Evolutionary conservation across 345 rosid species (phyloP), one percentile per base, ranked within the genome.

Genomic region (Hibiscus tridactylites): DNA sequence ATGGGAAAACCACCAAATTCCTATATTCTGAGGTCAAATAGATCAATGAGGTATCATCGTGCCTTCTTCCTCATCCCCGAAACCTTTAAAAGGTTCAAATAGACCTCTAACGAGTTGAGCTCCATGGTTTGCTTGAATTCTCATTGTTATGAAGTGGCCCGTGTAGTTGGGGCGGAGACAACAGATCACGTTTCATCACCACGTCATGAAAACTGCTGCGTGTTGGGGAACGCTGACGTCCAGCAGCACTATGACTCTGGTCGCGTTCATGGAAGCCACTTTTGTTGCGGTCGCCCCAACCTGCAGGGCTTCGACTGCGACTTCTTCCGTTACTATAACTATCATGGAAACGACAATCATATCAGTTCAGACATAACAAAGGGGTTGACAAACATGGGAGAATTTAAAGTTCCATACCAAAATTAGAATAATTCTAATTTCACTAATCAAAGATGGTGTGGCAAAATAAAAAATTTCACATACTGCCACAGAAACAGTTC

Each of bases 251-350:
- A 52, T 6, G 24, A 52, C 21, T 56, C 28, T 29, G 11, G 29
- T 24, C 19, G 26, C 60, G 29, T 3, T 56, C 60, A 19, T 9
- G 28, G 5, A 56, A 21, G 9, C 60, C 60, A 56, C 28, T 56
- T 56, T 19, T 56, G 5, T 28, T 19, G 52, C 72, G 59, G 17
- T 58, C 76, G 3, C 56, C 57, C 60, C 47, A 63, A 47, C 70
- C 70, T 9, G 75, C 46, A 16, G 74, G 74, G 31, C 68, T 71
- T 11, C 73, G 61, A 62, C 76, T 66, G 13, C 68, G 52, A 64
- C 52, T 39, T 11, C 68, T 19, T 35, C 35, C 77, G 52, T 24
- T 74, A n/a, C 39, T 47, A 31, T 73, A 53, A 52, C 76, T 33
- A 44, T 73, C 59, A 28, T 31, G 21, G 47, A 19, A 74, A 54